These are phyloP conservation scores for Irpex sp. DNA, from an alignment of 1,284 basidiomycete species.

Conservation along the genomic window DNA sequence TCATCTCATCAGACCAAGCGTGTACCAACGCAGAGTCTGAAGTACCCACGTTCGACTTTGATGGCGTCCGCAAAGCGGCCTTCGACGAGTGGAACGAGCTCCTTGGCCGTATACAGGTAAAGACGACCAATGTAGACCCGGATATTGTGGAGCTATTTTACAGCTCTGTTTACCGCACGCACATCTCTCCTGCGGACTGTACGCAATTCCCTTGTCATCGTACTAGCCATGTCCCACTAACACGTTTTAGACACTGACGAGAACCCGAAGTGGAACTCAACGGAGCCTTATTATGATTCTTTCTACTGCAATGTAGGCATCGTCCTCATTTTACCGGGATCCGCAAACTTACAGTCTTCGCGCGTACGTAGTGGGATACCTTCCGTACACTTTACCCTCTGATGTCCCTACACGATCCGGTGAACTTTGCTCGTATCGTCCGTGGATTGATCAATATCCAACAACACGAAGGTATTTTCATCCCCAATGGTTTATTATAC, in stretches of 20 bases:
- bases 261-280: constrained; percentile 63
- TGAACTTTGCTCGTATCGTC: constrained; percentile 52
- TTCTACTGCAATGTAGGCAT: constrained; percentile 61
- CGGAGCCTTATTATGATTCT: constrained; percentile 64
- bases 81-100: constrained; percentile 54
- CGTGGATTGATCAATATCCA: constrained; percentile 65
- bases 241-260: constrained; percentile 56
- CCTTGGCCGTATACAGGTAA: constrained; percentile 51
- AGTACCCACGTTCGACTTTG: constrained; percentile 58
- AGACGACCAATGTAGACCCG: constrained; percentile 42
- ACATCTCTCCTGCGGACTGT: constrained; percentile 68
- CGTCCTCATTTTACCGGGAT: background rate
- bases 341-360: background rate
- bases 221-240: background rate
- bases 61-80: constrained; percentile 37
- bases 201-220: constrained; percentile 18
- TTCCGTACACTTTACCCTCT: constrained; percentile 57
- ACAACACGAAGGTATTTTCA: constrained; percentile 50
- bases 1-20: constrained; percentile 57
- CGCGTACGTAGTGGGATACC: constrained; percentile 52
- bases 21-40: constrained; percentile 59
- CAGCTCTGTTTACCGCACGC: constrained; percentile 62
- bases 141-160: constrained; percentile 55
- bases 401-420: constrained; percentile 60
- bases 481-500: background rate